A percentile compares a stretch with the other conserved stretches of the same genome.
Conservation (phyloP, 208 protist genomes). For the Strigomonas galati region DNA sequence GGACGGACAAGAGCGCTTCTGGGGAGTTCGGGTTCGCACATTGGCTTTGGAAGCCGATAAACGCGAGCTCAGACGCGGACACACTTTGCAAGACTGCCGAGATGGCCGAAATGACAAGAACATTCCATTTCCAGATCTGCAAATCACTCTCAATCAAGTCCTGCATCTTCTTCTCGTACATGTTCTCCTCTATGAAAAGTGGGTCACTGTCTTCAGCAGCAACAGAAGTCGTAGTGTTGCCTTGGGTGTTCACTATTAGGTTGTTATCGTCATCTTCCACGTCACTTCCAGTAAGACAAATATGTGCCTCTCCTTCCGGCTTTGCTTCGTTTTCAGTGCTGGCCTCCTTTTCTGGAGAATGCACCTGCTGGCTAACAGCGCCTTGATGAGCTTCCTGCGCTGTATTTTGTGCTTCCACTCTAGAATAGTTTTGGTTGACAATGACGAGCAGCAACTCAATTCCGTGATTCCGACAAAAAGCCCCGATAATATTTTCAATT, state of each 20-base stretch:
- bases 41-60: conserved; percentile 43
- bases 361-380: background rate
- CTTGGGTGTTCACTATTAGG: background rate
- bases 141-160: conserved; percentile 73
- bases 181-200: background rate
- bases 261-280: conserved; percentile 17
- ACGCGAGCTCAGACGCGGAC: conserved; percentile 48
- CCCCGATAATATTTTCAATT: conserved; percentile 47
- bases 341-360: background rate
- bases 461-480: conserved; percentile 80
- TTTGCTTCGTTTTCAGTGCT: background rate
- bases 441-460: conserved; percentile 83
- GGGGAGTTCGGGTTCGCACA: conserved; percentile 12
- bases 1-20: conserved; percentile 28
- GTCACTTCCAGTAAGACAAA: background rate
- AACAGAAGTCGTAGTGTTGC: too few relatives aligned
- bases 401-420: conserved; percentile 6
- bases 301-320: background rate
- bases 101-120: conserved; percentile 51
- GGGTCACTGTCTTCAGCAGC: background rate
- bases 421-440: conserved; percentile 81
- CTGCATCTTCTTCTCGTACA: conserved; percentile 21
- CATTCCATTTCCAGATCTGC: conserved; percentile 85
- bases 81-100: conserved; percentile 55
- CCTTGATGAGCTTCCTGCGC: background rate